Evolutionary conservation across 768 basidiomycete genomes (phyloP), one percentile per base, ranked within the genome.

Genomic region (Lyophyllum decastes): DNA sequence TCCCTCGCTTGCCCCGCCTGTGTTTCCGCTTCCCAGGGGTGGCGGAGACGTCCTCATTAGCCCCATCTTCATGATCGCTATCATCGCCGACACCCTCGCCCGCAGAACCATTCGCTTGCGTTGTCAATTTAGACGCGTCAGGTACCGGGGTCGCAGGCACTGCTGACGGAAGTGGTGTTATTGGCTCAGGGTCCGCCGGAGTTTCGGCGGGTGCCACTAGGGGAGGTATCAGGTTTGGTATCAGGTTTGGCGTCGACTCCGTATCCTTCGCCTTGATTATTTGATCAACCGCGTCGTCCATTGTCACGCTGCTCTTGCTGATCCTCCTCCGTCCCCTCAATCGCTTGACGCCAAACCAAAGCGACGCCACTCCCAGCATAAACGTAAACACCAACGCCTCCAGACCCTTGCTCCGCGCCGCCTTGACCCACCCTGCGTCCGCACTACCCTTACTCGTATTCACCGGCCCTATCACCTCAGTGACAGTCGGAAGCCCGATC

Each of bases 1-100:
- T 82, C 2, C 80, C 82, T 54, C 82, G 72, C 69, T 79, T 80
- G 30, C 84, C 82, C 54, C 85, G 74, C 40, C 79, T 70, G 0
- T 64, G 71, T 63, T 75, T 80, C 65, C 76, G 76, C 72, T 78
- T 78, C 58, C 75, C 80, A 0, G 81, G 79, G 0, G 77, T 74
- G 4, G 77, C 74, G 1, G 74, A 74, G 0, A 60, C 64, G 22
- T 71, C 72, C 7, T 73, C 74, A 10, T 61, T 66, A 3, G 61
- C 60, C 10, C 66, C 70, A 1, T 62, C 68, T 46, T 83, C 85
- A 63, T 81, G 85, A 55, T 85, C 85, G 35, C 83, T 83, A 11
- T 84, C 87, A n/a, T 85, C 87, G 2, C 70, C 77, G 49, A 79
- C 85, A 40, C 60, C 78, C 17, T 43, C 49, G 30, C 24, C 34